A percentile compares a stretch with the other conserved stretches of the same genome.
Conservation (phyloP, 768 basidiomycete species). For the Lactarius hengduanensis region DNA sequence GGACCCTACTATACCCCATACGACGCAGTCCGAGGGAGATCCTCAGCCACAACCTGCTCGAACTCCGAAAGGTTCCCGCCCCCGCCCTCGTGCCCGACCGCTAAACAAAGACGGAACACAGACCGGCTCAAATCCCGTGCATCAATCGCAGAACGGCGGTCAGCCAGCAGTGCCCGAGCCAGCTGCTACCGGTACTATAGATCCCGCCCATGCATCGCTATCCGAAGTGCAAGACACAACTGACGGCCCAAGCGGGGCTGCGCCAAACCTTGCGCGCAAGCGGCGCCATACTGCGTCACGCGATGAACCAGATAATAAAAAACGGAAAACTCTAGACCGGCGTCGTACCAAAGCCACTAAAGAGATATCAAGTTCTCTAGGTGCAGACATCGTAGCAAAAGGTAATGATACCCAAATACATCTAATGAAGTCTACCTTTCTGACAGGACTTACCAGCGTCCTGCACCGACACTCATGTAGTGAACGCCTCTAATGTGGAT, state of each 20-base stretch:
- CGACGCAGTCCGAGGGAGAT: neutral
- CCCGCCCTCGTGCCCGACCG: conserved; percentile 18
- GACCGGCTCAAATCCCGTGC: neutral
- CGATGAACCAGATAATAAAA: conserved; percentile 5
- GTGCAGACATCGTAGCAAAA: neutral
- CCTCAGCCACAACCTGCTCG: neutral
- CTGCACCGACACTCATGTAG: neutral
- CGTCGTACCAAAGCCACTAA: neutral
- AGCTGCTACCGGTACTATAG: neutral
- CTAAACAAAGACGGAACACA: conserved; percentile 3
- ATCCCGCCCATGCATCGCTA: neutral
- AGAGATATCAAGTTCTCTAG: neutral
- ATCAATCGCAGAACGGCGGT: neutral
- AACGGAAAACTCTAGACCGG: conserved; percentile 1
- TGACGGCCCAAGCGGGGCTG: conserved; percentile 1
- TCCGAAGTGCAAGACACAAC: neutral
- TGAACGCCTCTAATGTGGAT: neutral
- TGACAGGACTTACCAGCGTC: neutral
- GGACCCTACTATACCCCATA: neutral
- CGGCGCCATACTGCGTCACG: conserved; percentile 1
- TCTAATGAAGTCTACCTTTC: neutral
- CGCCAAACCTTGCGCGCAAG: neutral
- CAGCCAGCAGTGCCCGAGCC: conserved; percentile 1
- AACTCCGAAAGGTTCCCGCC: conserved; percentile 8
- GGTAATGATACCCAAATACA: neutral